Conservation (phyloP, 2,329 filamentous ascomycete genomes). For the Dothideomycetes sp. region DNA sequence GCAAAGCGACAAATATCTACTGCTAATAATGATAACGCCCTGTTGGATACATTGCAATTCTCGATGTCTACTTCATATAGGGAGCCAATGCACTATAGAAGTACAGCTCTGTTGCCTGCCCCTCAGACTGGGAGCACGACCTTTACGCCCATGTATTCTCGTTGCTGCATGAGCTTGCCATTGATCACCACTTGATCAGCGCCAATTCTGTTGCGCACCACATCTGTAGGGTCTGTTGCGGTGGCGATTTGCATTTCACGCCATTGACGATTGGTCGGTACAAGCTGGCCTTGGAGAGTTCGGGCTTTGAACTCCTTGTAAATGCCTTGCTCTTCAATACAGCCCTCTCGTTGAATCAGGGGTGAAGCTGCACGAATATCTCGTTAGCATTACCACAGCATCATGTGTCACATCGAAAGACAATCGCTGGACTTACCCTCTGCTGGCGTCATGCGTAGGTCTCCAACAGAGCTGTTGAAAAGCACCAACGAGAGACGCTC, state of each 20-base stretch:
- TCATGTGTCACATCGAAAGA: too few species aligned
- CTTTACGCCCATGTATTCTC: slow-evolving; percentile 37
- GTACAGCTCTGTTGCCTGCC: too few species aligned
- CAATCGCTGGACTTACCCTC: too few species aligned
- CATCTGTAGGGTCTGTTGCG: slow-evolving; percentile 32
- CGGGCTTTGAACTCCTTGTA: slow-evolving; percentile 23
- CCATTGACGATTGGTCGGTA: slow-evolving; percentile 37
- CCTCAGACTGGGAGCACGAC: slow-evolving; percentile 33
- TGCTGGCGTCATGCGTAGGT: slow-evolving; percentile 1
- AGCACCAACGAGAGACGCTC: slow-evolving; percentile 20
- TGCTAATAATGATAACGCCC: too few species aligned
- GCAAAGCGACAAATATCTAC: too few species aligned
- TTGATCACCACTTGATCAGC: slow-evolving; percentile 32
- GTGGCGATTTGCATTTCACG: slow-evolving; percentile 40
- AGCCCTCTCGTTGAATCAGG: slow-evolving; percentile 2
- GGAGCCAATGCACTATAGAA: too few species aligned
- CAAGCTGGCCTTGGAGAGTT: slow-evolving; percentile 28
- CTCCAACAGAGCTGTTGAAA: slow-evolving; percentile 27
- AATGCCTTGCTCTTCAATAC: slow-evolving; percentile 1
- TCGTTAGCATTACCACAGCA: too few species aligned
- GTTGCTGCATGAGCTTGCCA: slow-evolving; percentile 35
- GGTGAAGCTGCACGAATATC: too few species aligned
- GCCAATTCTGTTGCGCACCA: slow-evolving; percentile 28
- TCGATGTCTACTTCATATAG: too few species aligned
- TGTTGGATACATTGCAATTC: too few species aligned